Percentiles rank a stretch among this genome's conserved stretches.
These are phyloP conservation scores for Picea engelmannii DNA, from an alignment of 83 land plant species.

Conservation along the genomic window DNA sequence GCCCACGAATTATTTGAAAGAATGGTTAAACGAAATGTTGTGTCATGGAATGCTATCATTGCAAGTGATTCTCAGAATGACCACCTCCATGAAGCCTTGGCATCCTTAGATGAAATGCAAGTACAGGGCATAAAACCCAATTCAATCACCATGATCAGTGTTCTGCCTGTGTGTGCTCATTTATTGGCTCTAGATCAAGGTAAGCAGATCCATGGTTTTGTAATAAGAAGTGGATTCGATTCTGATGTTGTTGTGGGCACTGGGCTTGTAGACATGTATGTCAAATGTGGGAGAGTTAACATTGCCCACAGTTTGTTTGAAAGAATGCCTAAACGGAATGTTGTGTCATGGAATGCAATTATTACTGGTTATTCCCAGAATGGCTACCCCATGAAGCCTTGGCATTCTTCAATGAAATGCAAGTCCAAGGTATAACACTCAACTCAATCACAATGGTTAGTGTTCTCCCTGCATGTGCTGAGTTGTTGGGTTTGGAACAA, in stretches of 20 bases:
- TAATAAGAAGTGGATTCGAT: too few species aligned
- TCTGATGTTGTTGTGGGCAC: not conserved
- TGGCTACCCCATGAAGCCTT: conserved; percentile 1
- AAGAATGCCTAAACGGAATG: not conserved
- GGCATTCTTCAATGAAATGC: too few species aligned
- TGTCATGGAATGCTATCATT: too few species aligned
- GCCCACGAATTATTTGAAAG: too few species aligned
- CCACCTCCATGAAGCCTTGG: conserved; percentile 31
- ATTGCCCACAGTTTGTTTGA: not conserved
- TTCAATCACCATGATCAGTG: conserved; percentile 28
- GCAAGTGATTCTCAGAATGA: too few species aligned
- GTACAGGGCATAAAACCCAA: conserved; percentile 12
- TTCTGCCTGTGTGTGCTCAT: too few species aligned
- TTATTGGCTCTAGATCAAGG: too few species aligned
- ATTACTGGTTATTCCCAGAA: not conserved
- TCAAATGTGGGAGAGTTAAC: not conserved
- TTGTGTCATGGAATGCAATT: conserved; percentile 15
- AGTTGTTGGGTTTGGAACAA: not conserved
- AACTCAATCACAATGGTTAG: too few species aligned
- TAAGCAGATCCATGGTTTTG: too few species aligned
- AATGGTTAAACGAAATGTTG: too few species aligned
- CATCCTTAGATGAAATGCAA: conserved; percentile 53
- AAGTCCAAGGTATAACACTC: too few species aligned
- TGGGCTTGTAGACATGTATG: not conserved
- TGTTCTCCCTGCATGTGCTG: not conserved